Percentiles rank a stretch among this genome's conserved stretches.
phyloP scores from a whole-genome alignment of 345 rosid species.

The Eucalyptus fibrosa region DNA sequence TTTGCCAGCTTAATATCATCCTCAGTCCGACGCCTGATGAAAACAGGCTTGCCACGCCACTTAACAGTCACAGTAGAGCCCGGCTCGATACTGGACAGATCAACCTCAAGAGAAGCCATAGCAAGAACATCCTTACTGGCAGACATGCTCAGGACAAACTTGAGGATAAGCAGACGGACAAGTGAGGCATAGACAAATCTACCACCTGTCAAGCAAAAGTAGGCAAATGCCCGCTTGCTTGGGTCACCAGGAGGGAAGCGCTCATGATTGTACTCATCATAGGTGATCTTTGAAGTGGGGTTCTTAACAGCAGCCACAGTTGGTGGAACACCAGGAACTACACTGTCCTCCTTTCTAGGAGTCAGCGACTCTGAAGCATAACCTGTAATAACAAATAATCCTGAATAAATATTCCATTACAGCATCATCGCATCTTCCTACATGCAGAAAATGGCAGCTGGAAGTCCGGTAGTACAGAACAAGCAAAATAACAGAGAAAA shows the following conservation, averaged over 20 bases:
- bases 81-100: constrained; percentile 77
- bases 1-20: constrained; percentile 84
- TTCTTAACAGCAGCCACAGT: constrained; percentile 71
- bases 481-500: background rate
- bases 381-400: constrained; percentile 18
- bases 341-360: constrained; percentile 25
- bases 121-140: constrained; percentile 98
- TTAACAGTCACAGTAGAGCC: constrained; percentile 86
- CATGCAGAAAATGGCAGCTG: background rate
- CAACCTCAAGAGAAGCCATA: constrained; percentile 87
- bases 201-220: constrained; percentile 82
- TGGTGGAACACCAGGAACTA: constrained; percentile 26
- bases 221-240: constrained; percentile 95
- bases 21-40: constrained; percentile 84
- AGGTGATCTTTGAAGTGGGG: constrained; percentile 72
- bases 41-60: constrained; percentile 99
- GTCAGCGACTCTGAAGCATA: constrained; percentile 42
- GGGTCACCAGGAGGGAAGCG: constrained; percentile 93
- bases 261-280: constrained; percentile 76
- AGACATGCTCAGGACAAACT: constrained; percentile 86
- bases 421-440: background rate
- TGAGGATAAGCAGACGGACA: constrained; percentile 70
- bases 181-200: constrained; percentile 83
- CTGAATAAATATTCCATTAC: background rate
- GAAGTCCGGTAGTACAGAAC: background rate